Evolutionary conservation across 202 grass and related monocot genomes (phyloP).

Genomic region (Bolboschoenoplectus hybrid): DNA sequence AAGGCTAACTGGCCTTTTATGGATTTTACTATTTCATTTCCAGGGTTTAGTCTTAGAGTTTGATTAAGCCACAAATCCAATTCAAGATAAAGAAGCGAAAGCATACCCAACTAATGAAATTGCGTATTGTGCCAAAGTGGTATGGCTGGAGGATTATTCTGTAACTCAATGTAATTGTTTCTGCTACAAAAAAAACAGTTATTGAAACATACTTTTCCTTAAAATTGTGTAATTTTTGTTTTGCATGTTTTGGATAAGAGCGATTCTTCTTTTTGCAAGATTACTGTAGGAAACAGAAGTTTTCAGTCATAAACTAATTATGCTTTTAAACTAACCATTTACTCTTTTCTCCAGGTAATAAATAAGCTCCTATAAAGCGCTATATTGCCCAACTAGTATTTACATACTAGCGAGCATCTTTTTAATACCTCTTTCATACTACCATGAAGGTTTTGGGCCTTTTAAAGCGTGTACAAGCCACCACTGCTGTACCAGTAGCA

Average conservation of each 20-base stretch:
- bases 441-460: conserved; percentile 30
- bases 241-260: neutral
- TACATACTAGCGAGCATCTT: neutral
- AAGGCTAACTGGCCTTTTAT: neutral
- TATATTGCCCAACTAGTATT: neutral
- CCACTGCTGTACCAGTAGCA: neutral
- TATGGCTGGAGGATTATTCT: neutral
- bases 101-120: neutral
- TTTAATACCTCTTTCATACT: neutral
- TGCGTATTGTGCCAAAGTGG: neutral
- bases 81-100: neutral
- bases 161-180: neutral
- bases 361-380: neutral
- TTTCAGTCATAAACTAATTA: neutral
- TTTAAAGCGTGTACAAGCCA: neutral
- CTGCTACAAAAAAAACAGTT: neutral
- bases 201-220: neutral
- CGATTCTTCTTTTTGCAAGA: neutral
- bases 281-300: neutral
- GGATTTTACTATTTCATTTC: conserved; percentile 29
- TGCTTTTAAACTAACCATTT: neutral
- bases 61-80: neutral
- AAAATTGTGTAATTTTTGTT: neutral
- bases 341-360: conserved; percentile 5
- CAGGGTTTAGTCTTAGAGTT: neutral